Percentiles rank a stretch among this genome's conserved stretches.
Conservation (phyloP, 1,139 yeast genomes). For the Scheffersomyces illinoinensis region DNA sequence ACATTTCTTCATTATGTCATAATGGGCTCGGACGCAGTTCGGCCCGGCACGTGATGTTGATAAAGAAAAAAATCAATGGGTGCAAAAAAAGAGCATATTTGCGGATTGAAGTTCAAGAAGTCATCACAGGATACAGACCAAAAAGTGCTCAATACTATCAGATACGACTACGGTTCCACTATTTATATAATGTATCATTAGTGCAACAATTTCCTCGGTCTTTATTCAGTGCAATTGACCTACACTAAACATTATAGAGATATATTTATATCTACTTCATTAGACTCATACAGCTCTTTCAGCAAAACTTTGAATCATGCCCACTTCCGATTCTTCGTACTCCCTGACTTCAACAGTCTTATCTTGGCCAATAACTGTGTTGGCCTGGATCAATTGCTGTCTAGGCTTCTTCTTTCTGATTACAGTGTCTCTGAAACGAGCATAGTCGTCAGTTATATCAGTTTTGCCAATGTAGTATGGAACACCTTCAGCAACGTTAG, state of each 20-base stretch:
- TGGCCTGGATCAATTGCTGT: constrained; percentile 81
- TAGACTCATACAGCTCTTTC: constrained; percentile 50
- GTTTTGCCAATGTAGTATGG: constrained; percentile 67
- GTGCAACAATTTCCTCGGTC: background rate
- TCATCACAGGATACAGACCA: no score
- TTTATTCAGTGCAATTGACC: background rate
- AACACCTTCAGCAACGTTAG: constrained; percentile 64
- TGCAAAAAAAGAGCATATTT: background rate
- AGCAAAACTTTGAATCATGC: constrained; percentile 74
- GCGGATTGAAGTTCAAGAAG: no score
- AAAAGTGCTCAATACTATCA: no score
- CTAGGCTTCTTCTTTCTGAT: constrained; percentile 76
- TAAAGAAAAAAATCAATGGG: background rate
- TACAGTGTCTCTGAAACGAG: constrained; percentile 66
- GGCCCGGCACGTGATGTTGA: background rate
- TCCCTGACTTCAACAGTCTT: constrained; percentile 59
- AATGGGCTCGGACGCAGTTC: background rate
- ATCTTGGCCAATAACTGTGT: constrained; percentile 49
- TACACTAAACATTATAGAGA: background rate
- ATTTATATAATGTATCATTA: no score
- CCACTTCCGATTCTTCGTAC: constrained; percentile 72
- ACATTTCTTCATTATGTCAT: background rate
- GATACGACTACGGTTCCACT: no score
- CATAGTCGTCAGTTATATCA: constrained; percentile 61
- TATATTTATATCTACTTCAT: background rate